Evolutionary conservation across 306 rosid genomes (phyloP), one percentile per base, ranked within the genome.

Genomic region (Dryas octopetala): DNA sequence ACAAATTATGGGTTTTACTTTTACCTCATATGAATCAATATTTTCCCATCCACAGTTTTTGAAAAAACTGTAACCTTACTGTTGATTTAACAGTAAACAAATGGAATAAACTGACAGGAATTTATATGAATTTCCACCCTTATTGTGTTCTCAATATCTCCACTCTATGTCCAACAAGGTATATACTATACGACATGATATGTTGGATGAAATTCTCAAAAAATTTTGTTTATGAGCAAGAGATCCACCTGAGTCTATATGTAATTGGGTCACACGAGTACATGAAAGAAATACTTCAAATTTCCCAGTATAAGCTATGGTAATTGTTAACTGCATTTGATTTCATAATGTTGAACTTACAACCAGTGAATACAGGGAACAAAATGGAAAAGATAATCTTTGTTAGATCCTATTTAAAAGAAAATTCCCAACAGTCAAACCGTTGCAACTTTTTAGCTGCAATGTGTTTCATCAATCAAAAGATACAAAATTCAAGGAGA

Each of bases 401-500:
- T 70, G 50, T 26, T 4, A 40, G 57, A 32, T 23, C 44, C 55
- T 19, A 12, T 46, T 66, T 41, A 19, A 23, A 47, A 66, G 43
- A 66, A 11, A 62, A 0, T 40, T 44, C 9, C 6, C 41, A 46
- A 14, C 28, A 59, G 14, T 9, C 43, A 4, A 71, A 11, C 64
- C 12, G 4, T 45, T 57, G 66, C 75, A 43, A 46, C 6, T 60
- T 19, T 15, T 16, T 45, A 41, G 46, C 48, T 16, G 69, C 63
- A 13, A 41, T 52, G 63, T 46, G 47, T 38, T 4, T 58, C n/a
- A 54, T 12, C 57, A 69, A 23, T 58, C 16, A 15, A 9, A 5
- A 55, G 66, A 44, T 19, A 60, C 40, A 15, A 76, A 82, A 65
- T 58, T 68, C 32, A 67, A 46, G 47, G 12, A 45, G 19, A 26